Evolutionary conservation across 1,284 basidiomycete species (phyloP), one percentile per base, ranked within the genome.

Genomic region (Schizophyllum amplum): DNA sequence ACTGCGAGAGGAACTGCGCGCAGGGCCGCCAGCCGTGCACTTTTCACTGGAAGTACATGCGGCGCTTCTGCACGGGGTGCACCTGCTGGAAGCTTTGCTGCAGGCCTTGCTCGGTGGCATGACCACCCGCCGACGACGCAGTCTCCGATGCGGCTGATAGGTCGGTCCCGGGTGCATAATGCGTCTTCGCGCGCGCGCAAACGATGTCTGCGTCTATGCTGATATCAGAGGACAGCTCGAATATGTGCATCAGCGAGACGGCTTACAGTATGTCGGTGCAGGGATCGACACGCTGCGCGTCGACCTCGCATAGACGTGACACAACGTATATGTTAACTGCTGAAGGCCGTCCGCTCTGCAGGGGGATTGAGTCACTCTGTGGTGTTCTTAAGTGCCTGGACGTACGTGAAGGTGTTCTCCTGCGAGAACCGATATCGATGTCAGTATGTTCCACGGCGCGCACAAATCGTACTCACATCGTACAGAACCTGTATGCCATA

Each of bases 211-310:
- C 72, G 58, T 73, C 72, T 73, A 61, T 33, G 13, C 27, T n/a
- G 27, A 33, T 33, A 33, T 5, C 13, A 24, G 53, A 24, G n/a
- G 52, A 54, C 53, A 51, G 59, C 20, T 57, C 47, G 52, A 47
- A 33, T 13, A 55, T 26, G 26, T 52, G 42, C n/a, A 25, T 49
- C 15, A 42, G 27, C 27, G 13, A 57, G 26, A 42, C 27, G 15
- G 20, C 86, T 67, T 63, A 90, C 89, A 92, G 64, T 91, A 92
- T 0, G 91, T 87, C 0, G 90, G 90, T 0, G 90, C 90, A 0
- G 79, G 78, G 54, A 81, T 78, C 0, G 79, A 81, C 1, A 83
- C 80, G 0, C 79, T 79, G n/a, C 81, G 74, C 1, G 81, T 82
- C 22, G 77, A 74, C 4, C 80, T 71, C 0, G 79, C 78, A 61